A percentile compares a stretch with the other conserved stretches of the same genome.
These are phyloP conservation scores for Sporothrix mexicana DNA, from an alignment of 2,329 filamentous ascomycete species.

Conservation along the genomic window DNA sequence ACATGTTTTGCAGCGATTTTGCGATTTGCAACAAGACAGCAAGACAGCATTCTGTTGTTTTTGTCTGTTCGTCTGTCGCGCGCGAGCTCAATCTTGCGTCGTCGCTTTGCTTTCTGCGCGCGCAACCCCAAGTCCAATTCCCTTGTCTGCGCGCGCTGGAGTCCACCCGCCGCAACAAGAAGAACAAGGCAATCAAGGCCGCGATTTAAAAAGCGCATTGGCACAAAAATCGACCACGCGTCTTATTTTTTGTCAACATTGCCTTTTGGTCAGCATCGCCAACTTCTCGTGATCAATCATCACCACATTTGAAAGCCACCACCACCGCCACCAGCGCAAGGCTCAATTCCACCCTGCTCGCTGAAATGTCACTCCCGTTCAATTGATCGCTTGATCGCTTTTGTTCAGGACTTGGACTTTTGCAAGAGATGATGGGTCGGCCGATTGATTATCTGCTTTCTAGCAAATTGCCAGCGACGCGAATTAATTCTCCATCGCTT, in stretches of 20 bases:
- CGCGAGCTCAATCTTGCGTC: background rate
- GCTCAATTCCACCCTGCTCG: background rate
- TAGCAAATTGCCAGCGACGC: too few species aligned
- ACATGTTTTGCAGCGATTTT: constrained; percentile 14
- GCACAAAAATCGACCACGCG: constrained; percentile 34
- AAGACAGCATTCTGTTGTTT: background rate
- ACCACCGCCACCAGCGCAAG: background rate
- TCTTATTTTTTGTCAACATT: constrained; percentile 25
- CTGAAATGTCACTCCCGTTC: background rate
- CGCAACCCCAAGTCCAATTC: constrained; percentile 15
- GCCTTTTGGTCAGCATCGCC: constrained; percentile 25
- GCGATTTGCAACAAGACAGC: background rate
- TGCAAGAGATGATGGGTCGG: background rate
- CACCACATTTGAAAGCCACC: constrained; percentile 37
- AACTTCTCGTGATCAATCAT: background rate
- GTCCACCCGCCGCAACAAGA: constrained; percentile 31
- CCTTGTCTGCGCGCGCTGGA: constrained; percentile 27
- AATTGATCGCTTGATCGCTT: constrained; percentile 8
- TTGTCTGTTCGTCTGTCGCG: background rate
- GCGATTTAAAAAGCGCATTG: constrained; percentile 20
- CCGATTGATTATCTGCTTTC: background rate
- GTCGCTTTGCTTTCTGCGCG: constrained; percentile 7
- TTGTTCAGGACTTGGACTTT: background rate
- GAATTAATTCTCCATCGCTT: background rate
- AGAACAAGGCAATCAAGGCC: background rate